A percentile compares a stretch with the other conserved stretches of the same genome.
Conservation (phyloP, 1,139 yeast genomes). For the Debaryomycetaceae sp. region DNA sequence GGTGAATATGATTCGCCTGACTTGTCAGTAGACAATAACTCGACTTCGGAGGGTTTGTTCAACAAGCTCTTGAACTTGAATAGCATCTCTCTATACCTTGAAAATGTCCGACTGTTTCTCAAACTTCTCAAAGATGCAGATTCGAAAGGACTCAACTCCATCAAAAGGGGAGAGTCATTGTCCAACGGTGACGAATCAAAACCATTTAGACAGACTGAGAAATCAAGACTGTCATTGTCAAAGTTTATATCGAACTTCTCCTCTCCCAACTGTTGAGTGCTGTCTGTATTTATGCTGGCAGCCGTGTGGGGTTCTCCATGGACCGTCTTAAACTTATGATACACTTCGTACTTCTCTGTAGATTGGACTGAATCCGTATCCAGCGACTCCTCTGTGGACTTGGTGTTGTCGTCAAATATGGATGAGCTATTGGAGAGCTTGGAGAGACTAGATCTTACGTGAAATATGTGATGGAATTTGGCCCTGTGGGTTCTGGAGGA, state of each 20-base stretch:
- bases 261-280: background rate
- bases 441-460: constrained; percentile 1
- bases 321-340: constrained; percentile 2
- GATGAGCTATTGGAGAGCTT: constrained; percentile 1
- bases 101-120: background rate
- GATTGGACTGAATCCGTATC: background rate
- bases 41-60: constrained; percentile 1
- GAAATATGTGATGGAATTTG: background rate
- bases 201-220: constrained; percentile 1
- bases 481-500: background rate
- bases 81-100: constrained; percentile 1
- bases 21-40: constrained; percentile 1
- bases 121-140: background rate
- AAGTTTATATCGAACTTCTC: constrained; percentile 2
- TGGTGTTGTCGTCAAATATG: background rate
- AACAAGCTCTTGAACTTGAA: constrained; percentile 3
- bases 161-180: background rate
- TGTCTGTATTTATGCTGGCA: background rate
- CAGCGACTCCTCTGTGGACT: background rate
- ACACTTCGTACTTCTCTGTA: constrained; percentile 1
- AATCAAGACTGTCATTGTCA: constrained; percentile 5
- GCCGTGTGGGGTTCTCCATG: background rate
- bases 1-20: constrained; percentile 6
- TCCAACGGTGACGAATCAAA: background rate
- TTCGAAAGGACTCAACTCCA: constrained; percentile 5